Percentiles rank a stretch among this genome's conserved stretches.
Conservation (phyloP, 164 flowering plant species). For the Nelumbo lutea region DNA sequence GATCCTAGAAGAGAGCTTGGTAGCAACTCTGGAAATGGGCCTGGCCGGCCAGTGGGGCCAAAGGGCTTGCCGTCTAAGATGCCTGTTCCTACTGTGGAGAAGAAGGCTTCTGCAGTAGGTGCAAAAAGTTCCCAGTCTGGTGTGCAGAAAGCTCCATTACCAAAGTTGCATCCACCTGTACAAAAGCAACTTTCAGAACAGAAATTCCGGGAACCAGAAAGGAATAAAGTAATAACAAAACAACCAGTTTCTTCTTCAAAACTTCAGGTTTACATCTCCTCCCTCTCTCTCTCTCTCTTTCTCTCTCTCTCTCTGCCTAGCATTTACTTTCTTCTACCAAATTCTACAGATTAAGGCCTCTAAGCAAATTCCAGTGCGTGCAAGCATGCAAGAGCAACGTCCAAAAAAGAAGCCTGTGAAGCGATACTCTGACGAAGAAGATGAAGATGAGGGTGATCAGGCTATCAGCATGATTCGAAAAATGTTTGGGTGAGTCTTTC, state of each 20-base stretch:
- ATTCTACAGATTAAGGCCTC: slow-evolving; percentile 24
- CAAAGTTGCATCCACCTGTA: slow-evolving; percentile 28
- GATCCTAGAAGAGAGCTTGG: slow-evolving; percentile 38
- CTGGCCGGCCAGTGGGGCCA: slow-evolving; percentile 50
- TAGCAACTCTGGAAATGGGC: slow-evolving; percentile 46
- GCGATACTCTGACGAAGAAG: slow-evolving; percentile 36
- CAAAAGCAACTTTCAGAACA: slow-evolving; percentile 34
- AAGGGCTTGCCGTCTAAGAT: slow-evolving; percentile 34
- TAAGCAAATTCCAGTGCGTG: slow-evolving; percentile 32
- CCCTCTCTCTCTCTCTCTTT: slow-evolving; percentile 1
- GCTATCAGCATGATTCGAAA: slow-evolving; percentile 48
- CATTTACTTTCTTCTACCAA: neutral
- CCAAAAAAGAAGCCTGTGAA: slow-evolving; percentile 48
- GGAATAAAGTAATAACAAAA: slow-evolving; percentile 27
- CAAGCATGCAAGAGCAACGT: slow-evolving; percentile 26
- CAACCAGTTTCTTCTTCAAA: slow-evolving; percentile 36
- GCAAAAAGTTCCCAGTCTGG: slow-evolving; percentile 25
- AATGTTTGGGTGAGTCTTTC: slow-evolving; percentile 50
- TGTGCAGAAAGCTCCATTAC: slow-evolving; percentile 31
- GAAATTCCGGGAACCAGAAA: slow-evolving; percentile 27
- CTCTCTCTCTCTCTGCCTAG: neutral
- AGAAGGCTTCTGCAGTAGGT: slow-evolving; percentile 29
- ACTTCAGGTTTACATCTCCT: slow-evolving; percentile 41
- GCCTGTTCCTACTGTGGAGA: slow-evolving; percentile 12
- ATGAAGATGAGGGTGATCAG: slow-evolving; percentile 26